Base-by-base conservation (phyloP, 1,284 basidiomycete species). In the Mycosarcoma maydis region DNA sequence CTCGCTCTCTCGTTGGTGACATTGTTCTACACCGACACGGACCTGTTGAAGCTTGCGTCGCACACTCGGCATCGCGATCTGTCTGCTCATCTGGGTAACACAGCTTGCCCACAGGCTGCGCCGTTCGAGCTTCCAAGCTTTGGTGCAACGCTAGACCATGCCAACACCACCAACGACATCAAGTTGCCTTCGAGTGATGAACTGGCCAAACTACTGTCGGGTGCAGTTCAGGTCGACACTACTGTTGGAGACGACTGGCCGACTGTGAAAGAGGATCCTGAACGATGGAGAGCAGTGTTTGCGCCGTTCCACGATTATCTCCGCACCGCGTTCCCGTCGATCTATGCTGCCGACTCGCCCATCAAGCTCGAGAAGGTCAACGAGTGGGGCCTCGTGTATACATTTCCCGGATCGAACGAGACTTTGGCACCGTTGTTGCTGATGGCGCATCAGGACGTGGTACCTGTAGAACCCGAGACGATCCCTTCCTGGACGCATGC, bases 351-450 rank as follows among this genome's bases (percentile, higher is more conserved):
- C 4, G 53, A 65, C 24, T 61, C 66, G 43, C 60, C 41, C 2
- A 40, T 73, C 34, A 43, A 46, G 14, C 42, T 51, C 23, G 73
- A 78, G 19, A 29, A 50, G 6, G 86, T 91, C 60, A 88, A 89
- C 72, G 86, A 87, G 0, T 87, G 88, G 58, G 90, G 87, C 0
- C 80, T 90, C 16, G 83, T 90, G 1, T 90, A 86, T 72, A 85
- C 86, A 11, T 89, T 88, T 86, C 77, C 84, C 36, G 90, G 90
- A 34, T 84, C 85, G 0, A 84, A 88, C 58, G 40, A 76, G 1
- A 78, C 81, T 6, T 83, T 90, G 59, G 88, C 90, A 77, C 90
- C 90, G 0, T 75, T 90, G 3, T 83, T 90, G 32, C 80, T 91
- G 32, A 85, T 86, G 17, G 88, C 85, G 0, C 89, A 90, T 75